Conservation (phyloP, 2,329 filamentous ascomycete genomes). For the Fusarium armeniacum region DNA sequence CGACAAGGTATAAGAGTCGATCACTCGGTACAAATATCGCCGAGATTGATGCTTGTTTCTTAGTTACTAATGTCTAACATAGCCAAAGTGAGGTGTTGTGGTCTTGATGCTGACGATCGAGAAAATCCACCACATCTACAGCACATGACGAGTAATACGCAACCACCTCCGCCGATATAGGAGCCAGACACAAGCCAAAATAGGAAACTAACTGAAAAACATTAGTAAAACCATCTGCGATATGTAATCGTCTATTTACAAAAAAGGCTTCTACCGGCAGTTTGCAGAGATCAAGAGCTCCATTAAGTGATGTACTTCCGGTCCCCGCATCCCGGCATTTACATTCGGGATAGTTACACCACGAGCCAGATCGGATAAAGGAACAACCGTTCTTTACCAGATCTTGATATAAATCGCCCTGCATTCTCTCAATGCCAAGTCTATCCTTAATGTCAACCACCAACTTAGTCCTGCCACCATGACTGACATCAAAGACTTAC, state of each 20-base stretch:
- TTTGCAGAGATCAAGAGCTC: constrained; percentile 10
- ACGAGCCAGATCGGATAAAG: constrained; percentile 36
- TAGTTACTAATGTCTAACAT: too few species aligned
- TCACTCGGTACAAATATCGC: constrained; percentile 4
- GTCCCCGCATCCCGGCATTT: constrained; percentile 45
- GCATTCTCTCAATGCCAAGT: neutral
- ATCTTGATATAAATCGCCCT: constrained; percentile 5
- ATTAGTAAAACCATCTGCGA: neutral
- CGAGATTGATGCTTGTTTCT: neutral
- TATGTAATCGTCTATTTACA: neutral
- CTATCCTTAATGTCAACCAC: too few species aligned
- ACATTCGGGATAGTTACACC: constrained; percentile 30
- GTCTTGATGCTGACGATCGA: constrained; percentile 9
- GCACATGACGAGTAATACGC: neutral
- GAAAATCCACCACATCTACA: neutral
- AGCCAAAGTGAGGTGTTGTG: neutral
- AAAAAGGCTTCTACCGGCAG: neutral
- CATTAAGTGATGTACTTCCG: constrained; percentile 26
- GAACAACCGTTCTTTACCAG: constrained; percentile 17
- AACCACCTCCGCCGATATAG: constrained; percentile 12
- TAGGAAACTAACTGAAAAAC: neutral
- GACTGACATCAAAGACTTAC: constrained; percentile 39
- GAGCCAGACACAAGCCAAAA: neutral
- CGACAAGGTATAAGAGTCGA: constrained; percentile 27
- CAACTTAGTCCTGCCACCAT: constrained; percentile 16